Evolutionary conservation across 306 rosid species (phyloP).

Genomic region (Oxytropis ochrocephala): DNA sequence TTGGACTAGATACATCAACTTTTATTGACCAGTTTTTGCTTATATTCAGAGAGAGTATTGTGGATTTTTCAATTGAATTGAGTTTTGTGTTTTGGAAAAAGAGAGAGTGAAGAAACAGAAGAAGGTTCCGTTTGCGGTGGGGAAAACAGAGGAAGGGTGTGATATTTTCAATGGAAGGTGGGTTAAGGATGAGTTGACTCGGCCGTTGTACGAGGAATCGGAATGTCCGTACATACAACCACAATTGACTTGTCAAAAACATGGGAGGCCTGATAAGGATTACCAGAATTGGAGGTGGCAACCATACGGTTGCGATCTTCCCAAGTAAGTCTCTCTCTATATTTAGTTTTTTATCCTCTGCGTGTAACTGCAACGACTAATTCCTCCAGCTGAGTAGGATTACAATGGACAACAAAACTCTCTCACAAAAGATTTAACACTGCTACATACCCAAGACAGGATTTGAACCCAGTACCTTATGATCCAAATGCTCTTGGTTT

Average conservation of each 20-base stretch:
- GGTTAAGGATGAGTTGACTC: conserved; percentile 65
- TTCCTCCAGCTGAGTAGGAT: too few species aligned
- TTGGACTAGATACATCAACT: too few species aligned
- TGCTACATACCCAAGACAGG: too few species aligned
- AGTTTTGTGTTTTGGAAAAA: not conserved
- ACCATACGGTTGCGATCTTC: conserved; percentile 80
- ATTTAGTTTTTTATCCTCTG: not conserved
- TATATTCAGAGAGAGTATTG: too few species aligned
- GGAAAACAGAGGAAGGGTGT: conserved; percentile 51
- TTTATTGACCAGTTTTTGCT: too few species aligned
- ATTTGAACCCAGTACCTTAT: too few species aligned
- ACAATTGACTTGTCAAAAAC: conserved; percentile 79
- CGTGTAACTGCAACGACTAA: too few species aligned
- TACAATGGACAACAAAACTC: too few species aligned
- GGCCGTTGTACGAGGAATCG: conserved; percentile 78
- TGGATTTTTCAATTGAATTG: not conserved
- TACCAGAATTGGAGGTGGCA: conserved; percentile 89
- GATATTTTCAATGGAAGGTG: conserved; percentile 76
- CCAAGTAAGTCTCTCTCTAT: conserved; percentile 36
- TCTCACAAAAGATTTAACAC: too few species aligned
- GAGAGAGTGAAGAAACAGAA: conserved; percentile 35
- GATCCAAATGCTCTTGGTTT: too few species aligned
- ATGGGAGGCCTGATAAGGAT: conserved; percentile 74
- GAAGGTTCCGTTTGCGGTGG: conserved; percentile 53
- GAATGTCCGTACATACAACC: conserved; percentile 99